Evolutionary conservation across 768 basidiomycete genomes (phyloP).

Genomic region (Dioszegia aurantiaca): DNA sequence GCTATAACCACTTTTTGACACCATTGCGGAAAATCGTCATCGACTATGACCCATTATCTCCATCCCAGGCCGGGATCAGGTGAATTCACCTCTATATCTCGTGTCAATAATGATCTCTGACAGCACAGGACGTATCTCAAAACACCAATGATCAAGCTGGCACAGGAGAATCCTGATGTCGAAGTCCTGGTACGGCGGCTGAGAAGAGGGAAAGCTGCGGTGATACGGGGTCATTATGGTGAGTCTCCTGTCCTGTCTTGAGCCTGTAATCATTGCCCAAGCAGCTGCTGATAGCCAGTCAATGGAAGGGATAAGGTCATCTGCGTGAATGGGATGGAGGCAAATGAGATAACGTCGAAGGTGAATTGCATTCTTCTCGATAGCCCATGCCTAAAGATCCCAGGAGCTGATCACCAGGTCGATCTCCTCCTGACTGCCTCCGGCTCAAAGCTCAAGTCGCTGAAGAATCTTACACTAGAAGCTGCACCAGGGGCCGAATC

Average conservation of each 20-base stretch:
- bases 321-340: conserved; percentile 46
- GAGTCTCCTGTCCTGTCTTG: no score
- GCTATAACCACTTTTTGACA: conserved; percentile 47
- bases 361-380: conserved; percentile 18
- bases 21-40: conserved; percentile 47
- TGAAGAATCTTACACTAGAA: conserved; percentile 47
- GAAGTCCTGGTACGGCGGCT: conserved; percentile 47
- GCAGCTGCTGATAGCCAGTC: conserved; percentile 22
- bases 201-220: conserved; percentile 43
- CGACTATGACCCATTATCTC: conserved; percentile 45
- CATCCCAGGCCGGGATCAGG: conserved; percentile 44
- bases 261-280: no score
- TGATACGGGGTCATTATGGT: conserved; percentile 51
- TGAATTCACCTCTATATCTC: conserved; percentile 13
- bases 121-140: conserved; percentile 40
- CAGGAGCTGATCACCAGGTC: conserved; percentile 34
- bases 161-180: conserved; percentile 49
- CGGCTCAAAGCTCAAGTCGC: conserved; percentile 47
- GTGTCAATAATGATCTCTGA: neutral
- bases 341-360: conserved; percentile 45
- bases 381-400: neutral
- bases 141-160: conserved; percentile 37
- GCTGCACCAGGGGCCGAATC: conserved; percentile 46
- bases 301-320: conserved; percentile 52
- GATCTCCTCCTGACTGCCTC: conserved; percentile 45